phyloP scores from a whole-genome alignment of 495 filamentous ascomycete genomes.

The Achaetomiella virescens region DNA sequence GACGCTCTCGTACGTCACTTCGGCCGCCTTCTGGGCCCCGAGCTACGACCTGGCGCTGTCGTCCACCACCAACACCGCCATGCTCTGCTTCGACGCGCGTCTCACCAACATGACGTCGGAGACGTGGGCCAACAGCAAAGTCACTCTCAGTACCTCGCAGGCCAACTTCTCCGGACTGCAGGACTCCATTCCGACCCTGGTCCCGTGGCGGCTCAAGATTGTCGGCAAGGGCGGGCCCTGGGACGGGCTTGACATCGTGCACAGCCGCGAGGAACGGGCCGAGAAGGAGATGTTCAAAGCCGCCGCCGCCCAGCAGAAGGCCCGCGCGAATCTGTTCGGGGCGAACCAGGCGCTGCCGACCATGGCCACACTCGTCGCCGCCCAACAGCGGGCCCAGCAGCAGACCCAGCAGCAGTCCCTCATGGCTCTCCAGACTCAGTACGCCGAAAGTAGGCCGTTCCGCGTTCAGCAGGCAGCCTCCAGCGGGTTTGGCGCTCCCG shows the following conservation, averaged over 20 bases:
- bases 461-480: no score
- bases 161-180: slow-evolving; percentile 55
- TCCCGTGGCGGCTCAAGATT: slow-evolving; percentile 55
- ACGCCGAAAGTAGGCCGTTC: no score
- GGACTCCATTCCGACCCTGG: slow-evolving; percentile 52
- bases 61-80: slow-evolving; percentile 48
- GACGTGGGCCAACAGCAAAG: slow-evolving; percentile 58
- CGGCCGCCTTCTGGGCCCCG: slow-evolving; percentile 56
- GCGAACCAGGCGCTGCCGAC: no score
- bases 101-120: slow-evolving; percentile 61
- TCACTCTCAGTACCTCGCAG: slow-evolving; percentile 64
- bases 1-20: slow-evolving; percentile 58
- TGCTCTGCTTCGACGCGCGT: slow-evolving; percentile 57
- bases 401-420: no score
- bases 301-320: slow-evolving; percentile 21
- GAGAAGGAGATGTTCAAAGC: slow-evolving; percentile 23
- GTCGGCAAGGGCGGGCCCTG: slow-evolving; percentile 18
- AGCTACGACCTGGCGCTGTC: slow-evolving; percentile 61
- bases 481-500: no score
- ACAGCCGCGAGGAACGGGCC: slow-evolving; percentile 26
- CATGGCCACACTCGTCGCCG: slow-evolving; percentile 15
- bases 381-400: slow-evolving; percentile 28
- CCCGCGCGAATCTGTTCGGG: slow-evolving; percentile 33
- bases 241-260: slow-evolving; percentile 16
- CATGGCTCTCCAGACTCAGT: no score